These are phyloP conservation scores for Coemansia sp. DNA, from an alignment of 192 early-diverging fungal species.

Conservation along the genomic window DNA sequence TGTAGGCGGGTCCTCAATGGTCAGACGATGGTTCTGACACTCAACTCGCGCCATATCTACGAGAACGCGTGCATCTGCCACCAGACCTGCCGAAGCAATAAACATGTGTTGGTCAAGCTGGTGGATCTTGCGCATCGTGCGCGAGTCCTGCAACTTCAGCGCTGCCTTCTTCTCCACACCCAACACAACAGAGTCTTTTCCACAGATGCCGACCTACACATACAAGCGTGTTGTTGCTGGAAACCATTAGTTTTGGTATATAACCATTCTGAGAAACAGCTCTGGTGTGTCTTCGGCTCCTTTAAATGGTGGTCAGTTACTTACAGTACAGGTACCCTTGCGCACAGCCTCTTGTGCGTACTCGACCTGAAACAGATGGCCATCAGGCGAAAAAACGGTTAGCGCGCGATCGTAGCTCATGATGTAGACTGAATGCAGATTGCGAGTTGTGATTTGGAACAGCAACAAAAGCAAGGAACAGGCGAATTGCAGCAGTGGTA, in stretches of 20 bases:
- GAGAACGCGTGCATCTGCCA: slow-evolving; percentile 93
- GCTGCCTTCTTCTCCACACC: slow-evolving; percentile 97
- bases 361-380: slow-evolving; percentile 99
- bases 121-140: slow-evolving; percentile 95
- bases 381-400: slow-evolving; percentile 98
- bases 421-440: slow-evolving; percentile 5
- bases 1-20: slow-evolving; percentile 94
- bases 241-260: neutral
- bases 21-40: slow-evolving; percentile 95
- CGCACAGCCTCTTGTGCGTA: slow-evolving; percentile 97
- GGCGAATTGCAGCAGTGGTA: neutral
- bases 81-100: slow-evolving; percentile 94
- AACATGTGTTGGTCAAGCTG: slow-evolving; percentile 97
- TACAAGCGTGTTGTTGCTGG: neutral
- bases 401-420: slow-evolving; percentile 77
- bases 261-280: neutral
- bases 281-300: neutral
- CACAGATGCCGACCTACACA: slow-evolving; percentile 89
- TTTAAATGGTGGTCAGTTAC: slow-evolving; percentile 24
- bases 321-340: slow-evolving; percentile 95
- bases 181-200: slow-evolving; percentile 84
- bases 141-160: slow-evolving; percentile 93
- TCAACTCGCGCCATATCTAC: slow-evolving; percentile 96
- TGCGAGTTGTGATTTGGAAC: neutral
- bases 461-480: neutral